Base-by-base conservation (phyloP, 2,329 filamentous ascomycete species). In the Arthrobotrys iridis region DNA sequence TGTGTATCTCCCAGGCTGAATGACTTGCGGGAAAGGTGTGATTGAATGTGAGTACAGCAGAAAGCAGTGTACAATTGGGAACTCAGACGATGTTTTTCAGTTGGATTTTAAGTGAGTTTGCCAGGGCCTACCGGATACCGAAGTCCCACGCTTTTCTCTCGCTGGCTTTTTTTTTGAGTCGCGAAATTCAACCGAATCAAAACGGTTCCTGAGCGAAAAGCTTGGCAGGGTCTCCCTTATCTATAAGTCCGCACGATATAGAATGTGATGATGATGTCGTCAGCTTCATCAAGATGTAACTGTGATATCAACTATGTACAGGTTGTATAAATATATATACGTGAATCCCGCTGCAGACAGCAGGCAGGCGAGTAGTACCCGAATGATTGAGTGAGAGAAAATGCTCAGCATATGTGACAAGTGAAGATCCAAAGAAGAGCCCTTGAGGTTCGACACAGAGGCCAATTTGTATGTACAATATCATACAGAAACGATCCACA, bases 251-350 rank as follows among this genome's bases (percentile, higher is more conserved):
- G n/a, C n/a, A n/a, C n/a, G n/a, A n/a, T n/a, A n/a, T n/a, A n/a
- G n/a, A n/a, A n/a, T n/a, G n/a, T n/a, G n/a, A n/a, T n/a, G n/a
- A n/a, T n/a, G n/a, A n/a, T n/a, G n/a, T n/a, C n/a, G n/a, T n/a
- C n/a, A n/a, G n/a, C n/a, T n/a, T n/a, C n/a, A n/a, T n/a, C n/a
- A n/a, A n/a, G n/a, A n/a, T n/a, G n/a, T n/a, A n/a, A n/a, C n/a
- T n/a, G n/a, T n/a, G 55, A 48, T 71, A 71, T 55, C 63, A 37
- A 35, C 50, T 55, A 74, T 74, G 62, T 74, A 74, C 70, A 74
- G 55, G 68, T 66, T 73, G 55, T 64, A 41, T 45, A 37, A n/a
- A 62, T 64, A 41, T 45, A 37, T 22, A 28, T 59, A 37, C 30
- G 57, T 48, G 7, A 48, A 45, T 22, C 33, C 60, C 59, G 40